Base-by-base conservation (phyloP, 1,284 basidiomycete species). In the Microbotryum saponariae region DNA sequence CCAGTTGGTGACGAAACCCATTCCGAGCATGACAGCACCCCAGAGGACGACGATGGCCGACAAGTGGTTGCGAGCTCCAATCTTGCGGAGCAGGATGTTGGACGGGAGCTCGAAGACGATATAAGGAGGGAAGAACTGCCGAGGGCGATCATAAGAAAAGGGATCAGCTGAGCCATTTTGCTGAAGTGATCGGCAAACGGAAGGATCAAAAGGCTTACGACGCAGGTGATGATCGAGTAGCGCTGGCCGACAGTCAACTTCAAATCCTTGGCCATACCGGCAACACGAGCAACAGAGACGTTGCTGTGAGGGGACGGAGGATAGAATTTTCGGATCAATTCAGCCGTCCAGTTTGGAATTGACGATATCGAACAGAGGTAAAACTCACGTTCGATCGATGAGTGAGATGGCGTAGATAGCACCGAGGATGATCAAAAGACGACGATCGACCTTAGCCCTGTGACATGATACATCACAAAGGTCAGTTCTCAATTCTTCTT, bases 11-110 rank as follows among this genome's bases (percentile, higher is more conserved):
- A 71, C 67, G 56, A 74, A 75, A 5, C 69, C 74, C 73, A 76
- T 74, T 21, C 72, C 73, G n/a, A 78, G 57, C 74, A 77, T 77
- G 58, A 76, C 69, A 6, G 75, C 60, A 33, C 77, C 77, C 74
- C 77, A 78, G 49, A 70, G 64, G 51, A 74, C 65, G 23, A 70
- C 73, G 51, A 76, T 73, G 56, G 69, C 49, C 18, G 71, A 65
- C 10, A 77, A 68, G 68, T 76, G 75, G 52, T 66, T 69, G 37
- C 75, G 71, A 8, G 74, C 68, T 23, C 78, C 78, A 51, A 78
- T 68, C 59, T 75, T 75, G 31, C 75, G 69, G 9, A 75, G 58
- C 14, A 73, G 56, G 18, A 74, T 64, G 66, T 73, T 74, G 51
- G 71, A 70, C 9, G 72, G 73, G 10, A 61, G 44, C 23, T 60